Base-by-base conservation (phyloP, 345 rosid genomes). In the Gynandropsis gynandra region DNA sequence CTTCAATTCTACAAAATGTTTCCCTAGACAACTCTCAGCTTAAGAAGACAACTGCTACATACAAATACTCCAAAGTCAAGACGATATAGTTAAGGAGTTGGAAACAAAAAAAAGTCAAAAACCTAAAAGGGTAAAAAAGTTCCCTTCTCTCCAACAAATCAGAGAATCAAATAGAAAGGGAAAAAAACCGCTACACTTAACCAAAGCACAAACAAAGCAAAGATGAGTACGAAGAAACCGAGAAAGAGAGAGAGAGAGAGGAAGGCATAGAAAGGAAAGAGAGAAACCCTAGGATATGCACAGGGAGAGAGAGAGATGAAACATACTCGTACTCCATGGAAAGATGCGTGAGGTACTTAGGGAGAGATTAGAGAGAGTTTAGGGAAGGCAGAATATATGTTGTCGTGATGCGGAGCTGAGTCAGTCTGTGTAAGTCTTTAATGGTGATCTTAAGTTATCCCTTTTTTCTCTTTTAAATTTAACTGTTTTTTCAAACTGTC, bases 361-460 rank as follows among this genome's bases (percentile, higher is more conserved):
- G 42, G 34, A 47, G 27, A 40, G 42, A 50, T 41, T 10, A n/a
- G n/a, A 19, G 50, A n/a, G 43, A 17, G 18, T 44, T 9, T 16
- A 9, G 52, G 52, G 59, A 36, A 62, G 38, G 43, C 53, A 44
- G 59, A 61, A 35, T 52, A 29, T 47, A 52, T 44, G 14, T 62
- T 16, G 42, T 41, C 41, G 41, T 57, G 66, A 62, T 60, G 42
- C 53, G 47, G 54, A 53, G 66, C 66, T 52, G 53, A 52, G 59
- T 61, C 66, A 52, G 40, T 46, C 29, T n/a, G n/a, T 10, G 21
- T 42, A 15, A 60, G 58, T 60, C 57, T 33, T 50, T 34, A n/a
- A 14, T 52, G 58, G 10, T 61, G 17, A 37, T 42, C 41, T 42
- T 32, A 33, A n/a, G n/a, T n/a, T n/a, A n/a, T n/a, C n/a, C n/a